phyloP scores from a whole-genome alignment of 2,329 filamentous ascomycete species.

The Talaromyces sp. region DNA sequence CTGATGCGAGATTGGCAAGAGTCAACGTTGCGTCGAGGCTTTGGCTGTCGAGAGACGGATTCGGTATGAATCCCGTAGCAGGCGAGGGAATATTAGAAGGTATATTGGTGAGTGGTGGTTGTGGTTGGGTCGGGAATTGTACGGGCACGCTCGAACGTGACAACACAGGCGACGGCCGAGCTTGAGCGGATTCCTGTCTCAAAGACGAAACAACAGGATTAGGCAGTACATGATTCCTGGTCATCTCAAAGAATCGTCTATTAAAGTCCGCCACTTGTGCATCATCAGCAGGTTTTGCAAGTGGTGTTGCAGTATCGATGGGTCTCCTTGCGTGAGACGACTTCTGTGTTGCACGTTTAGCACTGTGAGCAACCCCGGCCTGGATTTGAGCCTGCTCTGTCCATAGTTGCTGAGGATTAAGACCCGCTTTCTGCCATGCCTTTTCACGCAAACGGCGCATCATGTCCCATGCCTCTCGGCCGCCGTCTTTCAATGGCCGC shows the following conservation, averaged over 20 bases:
- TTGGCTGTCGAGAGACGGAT: constrained; percentile 6
- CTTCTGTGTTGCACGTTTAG: constrained; percentile 20
- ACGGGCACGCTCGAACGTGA: constrained; percentile 25
- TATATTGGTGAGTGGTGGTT: constrained; percentile 16
- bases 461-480: constrained; percentile 52
- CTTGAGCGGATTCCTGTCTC: constrained; percentile 24
- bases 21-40: constrained; percentile 20
- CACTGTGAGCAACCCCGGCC: constrained; percentile 31
- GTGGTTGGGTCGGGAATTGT: constrained; percentile 10
- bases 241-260: constrained; percentile 38
- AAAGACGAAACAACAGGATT: constrained; percentile 24
- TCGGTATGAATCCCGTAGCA: not conserved
- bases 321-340: not conserved
- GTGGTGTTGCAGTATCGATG: not conserved
- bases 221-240: constrained; percentile 32
- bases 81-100: not conserved
- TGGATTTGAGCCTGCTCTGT: constrained; percentile 47
- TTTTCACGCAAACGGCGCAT: constrained; percentile 48
- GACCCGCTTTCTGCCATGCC: constrained; percentile 50
- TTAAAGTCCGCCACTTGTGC: constrained; percentile 31
- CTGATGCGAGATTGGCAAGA: constrained; percentile 17
- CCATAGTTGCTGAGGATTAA: constrained; percentile 49
- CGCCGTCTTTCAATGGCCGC: constrained; percentile 47
- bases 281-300: not conserved
- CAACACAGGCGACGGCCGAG: constrained; percentile 23